Evolutionary conservation across 192 early-diverging fungal genomes (phyloP), one percentile per base, ranked within the genome.

Genomic region (Linnemannia schmuckeri): DNA sequence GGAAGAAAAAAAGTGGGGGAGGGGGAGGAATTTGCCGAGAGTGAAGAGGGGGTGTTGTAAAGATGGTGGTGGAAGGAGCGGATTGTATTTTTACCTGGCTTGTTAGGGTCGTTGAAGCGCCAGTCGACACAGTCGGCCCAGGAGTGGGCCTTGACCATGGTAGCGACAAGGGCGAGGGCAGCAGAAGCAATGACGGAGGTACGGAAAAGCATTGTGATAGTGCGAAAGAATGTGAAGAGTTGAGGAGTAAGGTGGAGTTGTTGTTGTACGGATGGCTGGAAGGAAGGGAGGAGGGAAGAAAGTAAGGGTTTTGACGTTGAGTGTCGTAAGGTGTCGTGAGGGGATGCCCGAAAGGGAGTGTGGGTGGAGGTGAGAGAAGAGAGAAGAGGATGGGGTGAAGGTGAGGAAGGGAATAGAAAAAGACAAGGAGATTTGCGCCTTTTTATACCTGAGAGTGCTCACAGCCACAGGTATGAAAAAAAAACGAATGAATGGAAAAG

Each of bases 61-160:
- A 6, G 52, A 57, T 17, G 13, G 6, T 4, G 18, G 40, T 4
- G 13, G 4, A 1, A 20, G 24, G 47, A 15, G 15, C 13, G 44
- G 44, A 46, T 52, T 57, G 72, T 22, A 2, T 46, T 22, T 40
- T 70, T 86, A 86, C 84, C 46, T 81, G 75, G 78, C 55, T 86
- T 86, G 13, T 13, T 10, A 27, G 79, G 79, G 75, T 80, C 47
- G 20, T 80, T 86, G 54, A 78, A 78, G 3, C 79, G 78, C 84
- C 84, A 86, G 84, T 86, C 84, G 47, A 86, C 79, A 54, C 84
- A 86, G 75, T 86, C 84, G 27, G 84, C 84, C 84, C 84, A 86
- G 38, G 84, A 86, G 41, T 86, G 84, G 30, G 84, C 74, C 30
- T 86, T 75, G 30, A 35, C 70, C 57, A 81, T 54, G n/a, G 78